Evolutionary conservation across 1,284 basidiomycete genomes (phyloP), one percentile per base, ranked within the genome.

Genomic region (Cutaneotrichosporon sp.): DNA sequence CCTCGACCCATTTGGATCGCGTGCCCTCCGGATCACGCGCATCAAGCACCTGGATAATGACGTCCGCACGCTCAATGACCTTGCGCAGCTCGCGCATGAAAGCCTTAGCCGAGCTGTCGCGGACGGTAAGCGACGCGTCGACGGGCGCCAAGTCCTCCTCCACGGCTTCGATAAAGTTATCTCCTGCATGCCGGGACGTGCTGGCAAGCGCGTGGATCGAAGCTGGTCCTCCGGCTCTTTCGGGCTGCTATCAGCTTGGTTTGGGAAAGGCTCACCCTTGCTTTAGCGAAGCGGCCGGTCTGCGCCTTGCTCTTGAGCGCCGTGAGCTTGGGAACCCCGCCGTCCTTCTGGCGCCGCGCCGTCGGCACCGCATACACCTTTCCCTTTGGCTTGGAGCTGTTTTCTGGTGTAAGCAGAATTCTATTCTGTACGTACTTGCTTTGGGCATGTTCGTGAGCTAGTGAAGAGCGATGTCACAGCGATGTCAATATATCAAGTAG

Each of bases 21-120:
- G 91, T 94, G 0, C 93, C 93, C 68, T 95, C 89, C 2, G 92
- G 94, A 82, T 97, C 94, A 55, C 94, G 83, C 1, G 93, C 93
- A 79, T 97, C 94, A 8, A 97, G 83, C 18, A 82, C 82, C 76
- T 85, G 80, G 69, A 98, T 86, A 60, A 99, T 82, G 34, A 99
- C 91, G 77, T 99, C 96, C 65, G 90, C 89, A 71, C 94, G 86
- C 70, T 97, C 92, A 64, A 99, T 89, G 55, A 99, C 95, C 81
- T 92, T 95, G 79, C 93, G 88, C 40, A 99, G 82, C 16, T 83
- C 81, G 85, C 63, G 62, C 87, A 88, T 66, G 90, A 84, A 80
- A 86, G 90, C 79, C 88, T 87, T 73, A 83, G 86, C 65, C 84
- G 86, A 68, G 16, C 78, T 79, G 68, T 83, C 81, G 40, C 76